phyloP scores from a whole-genome alignment of 2,329 filamentous ascomycete genomes.

The Nemania abortiva region DNA sequence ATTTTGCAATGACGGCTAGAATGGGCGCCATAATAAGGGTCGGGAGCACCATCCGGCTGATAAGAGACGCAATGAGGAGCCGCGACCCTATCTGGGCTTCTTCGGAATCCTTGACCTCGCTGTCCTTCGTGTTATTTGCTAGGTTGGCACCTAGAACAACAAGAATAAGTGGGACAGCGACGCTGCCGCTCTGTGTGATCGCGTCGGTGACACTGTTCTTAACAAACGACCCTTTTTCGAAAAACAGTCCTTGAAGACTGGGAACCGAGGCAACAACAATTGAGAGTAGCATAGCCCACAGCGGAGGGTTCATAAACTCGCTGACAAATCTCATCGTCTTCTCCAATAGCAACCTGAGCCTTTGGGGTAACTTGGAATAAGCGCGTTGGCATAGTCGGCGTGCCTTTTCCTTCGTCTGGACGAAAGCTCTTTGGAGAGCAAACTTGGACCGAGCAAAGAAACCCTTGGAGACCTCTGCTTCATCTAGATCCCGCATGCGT shows the following conservation, averaged over 20 bases:
- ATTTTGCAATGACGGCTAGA: slow-evolving; percentile 88
- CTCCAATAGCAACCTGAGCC: slow-evolving; percentile 48
- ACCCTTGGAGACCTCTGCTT: slow-evolving; percentile 58
- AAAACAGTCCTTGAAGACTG: slow-evolving; percentile 84
- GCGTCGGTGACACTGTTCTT: slow-evolving; percentile 93
- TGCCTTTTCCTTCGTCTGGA: slow-evolving; percentile 28
- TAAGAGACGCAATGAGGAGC: slow-evolving; percentile 84
- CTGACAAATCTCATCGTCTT: slow-evolving; percentile 75
- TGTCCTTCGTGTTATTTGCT: slow-evolving; percentile 87
- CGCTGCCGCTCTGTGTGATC: slow-evolving; percentile 84
- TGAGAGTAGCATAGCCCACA: slow-evolving; percentile 97
- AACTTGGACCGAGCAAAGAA: slow-evolving; percentile 55
- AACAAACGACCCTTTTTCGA: slow-evolving; percentile 87
- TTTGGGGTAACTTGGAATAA: slow-evolving; percentile 34
- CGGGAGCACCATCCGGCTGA: slow-evolving; percentile 92
- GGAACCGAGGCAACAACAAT: slow-evolving; percentile 92
- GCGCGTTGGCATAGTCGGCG: slow-evolving; percentile 13
- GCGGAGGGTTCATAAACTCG: slow-evolving; percentile 97
- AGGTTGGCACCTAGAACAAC: slow-evolving; percentile 96
- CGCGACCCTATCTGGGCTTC: slow-evolving; percentile 77
- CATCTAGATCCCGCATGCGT: slow-evolving; percentile 61
- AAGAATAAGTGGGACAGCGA: slow-evolving; percentile 93
- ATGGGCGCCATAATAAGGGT: slow-evolving; percentile 93
- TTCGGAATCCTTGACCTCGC: slow-evolving; percentile 74
- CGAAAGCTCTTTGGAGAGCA: slow-evolving; percentile 46